Base-by-base conservation (phyloP, 2,329 filamentous ascomycete genomes). In the Periconia sp. region DNA sequence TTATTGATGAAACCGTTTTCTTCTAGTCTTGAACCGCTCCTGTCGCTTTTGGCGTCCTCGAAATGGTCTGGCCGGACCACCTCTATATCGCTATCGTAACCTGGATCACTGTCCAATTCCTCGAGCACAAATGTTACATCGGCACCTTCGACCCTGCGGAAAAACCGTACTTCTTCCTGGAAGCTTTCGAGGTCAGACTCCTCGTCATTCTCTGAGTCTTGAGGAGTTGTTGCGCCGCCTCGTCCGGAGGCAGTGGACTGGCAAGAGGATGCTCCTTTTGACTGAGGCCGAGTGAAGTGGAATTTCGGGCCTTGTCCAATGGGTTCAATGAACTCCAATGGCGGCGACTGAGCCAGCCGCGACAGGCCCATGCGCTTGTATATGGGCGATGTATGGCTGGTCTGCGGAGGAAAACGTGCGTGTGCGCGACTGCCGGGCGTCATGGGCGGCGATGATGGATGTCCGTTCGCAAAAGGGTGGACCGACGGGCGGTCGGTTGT, bases 1-100 rank as follows among this genome's bases (percentile, higher is more conserved):
- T 57, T 49, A 26, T 60, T 54, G 19, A 67, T 52, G 15, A 72
- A 57, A 9, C 56, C 57, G 28, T 57, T 59, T 17, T 58, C 50
- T 38, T 71, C 66, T 22, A 63, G 52, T 43, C 53, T 58, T 24
- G 55, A 47, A 28, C 40, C 56, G 36, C 57, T 64, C 26, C 48
- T 54, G 12, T 72, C 68, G 33, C 66, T 72, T 23, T 59, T 63
- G 6, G 64, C 72, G 45, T 77, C 73, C 55, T 75, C 73, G 31
- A 60, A 67, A 43, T 74, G 68, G 36, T 75, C 69, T 4, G 75
- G 75, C 25, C 65, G 64, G 15, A 78, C 60, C 42, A 76, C 59
- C 43, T 76, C 72, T 37, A 71, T 59, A 41, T 75, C 71, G 39
- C 65, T 68, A 33, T 70, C 66, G 42, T 72, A 73, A 19, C 61